Conservation (phyloP, 1,139 yeast species). For the Scheffersomyces titani region DNA sequence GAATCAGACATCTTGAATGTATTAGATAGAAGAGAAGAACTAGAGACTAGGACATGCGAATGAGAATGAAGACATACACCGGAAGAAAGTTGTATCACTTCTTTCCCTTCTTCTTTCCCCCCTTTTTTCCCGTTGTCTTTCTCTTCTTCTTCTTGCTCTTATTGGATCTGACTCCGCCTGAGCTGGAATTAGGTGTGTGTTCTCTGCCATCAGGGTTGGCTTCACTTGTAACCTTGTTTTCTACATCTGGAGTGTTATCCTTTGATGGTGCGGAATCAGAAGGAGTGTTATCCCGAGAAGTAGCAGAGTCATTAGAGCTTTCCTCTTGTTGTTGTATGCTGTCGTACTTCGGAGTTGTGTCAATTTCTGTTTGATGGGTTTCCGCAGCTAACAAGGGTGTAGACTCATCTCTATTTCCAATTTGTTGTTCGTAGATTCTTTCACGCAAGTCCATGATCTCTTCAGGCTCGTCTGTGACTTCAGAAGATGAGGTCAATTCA, state of each 20-base stretch:
- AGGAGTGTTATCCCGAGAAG: neutral
- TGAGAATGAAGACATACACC: neutral
- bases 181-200: constrained; percentile 1
- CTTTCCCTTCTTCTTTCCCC: constrained; percentile 10
- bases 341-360: neutral
- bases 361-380: neutral
- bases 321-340: constrained; percentile 1
- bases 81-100: neutral
- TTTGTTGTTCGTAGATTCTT: constrained; percentile 35
- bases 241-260: neutral
- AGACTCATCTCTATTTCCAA: constrained; percentile 4
- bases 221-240: neutral
- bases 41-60: neutral
- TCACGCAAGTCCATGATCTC: constrained; percentile 43
- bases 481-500: constrained; percentile 11
- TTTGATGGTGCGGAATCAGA: neutral
- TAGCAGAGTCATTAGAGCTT: neutral
- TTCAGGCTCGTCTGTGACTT: constrained; percentile 38
- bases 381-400: neutral
- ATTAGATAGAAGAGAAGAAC: neutral
- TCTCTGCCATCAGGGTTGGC: constrained; percentile 6
- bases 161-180: neutral
- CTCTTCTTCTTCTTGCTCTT: constrained; percentile 6
- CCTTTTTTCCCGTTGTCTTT: constrained; percentile 7
- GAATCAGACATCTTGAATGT: neutral